phyloP scores from a whole-genome alignment of 1,284 basidiomycete species.

The Rhodotorula sp. region DNA sequence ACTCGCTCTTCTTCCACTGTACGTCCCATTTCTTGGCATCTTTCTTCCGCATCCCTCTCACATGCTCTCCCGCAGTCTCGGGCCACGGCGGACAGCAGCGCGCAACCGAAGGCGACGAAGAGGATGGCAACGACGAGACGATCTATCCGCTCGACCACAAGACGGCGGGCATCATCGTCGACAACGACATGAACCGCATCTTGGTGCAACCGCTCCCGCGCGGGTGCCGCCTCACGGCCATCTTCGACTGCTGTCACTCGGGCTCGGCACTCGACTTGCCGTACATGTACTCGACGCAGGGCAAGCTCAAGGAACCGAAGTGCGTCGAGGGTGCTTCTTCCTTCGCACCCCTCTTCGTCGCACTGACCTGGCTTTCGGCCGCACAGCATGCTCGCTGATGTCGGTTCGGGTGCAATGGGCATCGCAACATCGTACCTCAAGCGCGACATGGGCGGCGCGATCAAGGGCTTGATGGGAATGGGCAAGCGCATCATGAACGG shows the following conservation, averaged over 20 bases:
- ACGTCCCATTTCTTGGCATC: slow-evolving; percentile 43
- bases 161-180: slow-evolving; percentile 69
- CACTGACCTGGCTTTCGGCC: not conserved
- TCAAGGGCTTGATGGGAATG: slow-evolving; percentile 48
- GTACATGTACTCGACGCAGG: slow-evolving; percentile 53
- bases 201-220: slow-evolving; percentile 60
- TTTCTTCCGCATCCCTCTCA: not conserved
- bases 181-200: slow-evolving; percentile 58
- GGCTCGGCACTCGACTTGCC: slow-evolving; percentile 56
- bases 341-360: too few species aligned
- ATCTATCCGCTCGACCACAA: slow-evolving; percentile 83
- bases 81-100: slow-evolving; percentile 80
- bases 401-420: slow-evolving; percentile 45
- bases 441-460: slow-evolving; percentile 52
- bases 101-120: slow-evolving; percentile 60
- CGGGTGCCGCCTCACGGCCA: slow-evolving; percentile 82
- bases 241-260: slow-evolving; percentile 67
- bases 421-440: slow-evolving; percentile 52
- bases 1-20: slow-evolving; percentile 87
- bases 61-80: slow-evolving; percentile 55
- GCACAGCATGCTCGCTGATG: slow-evolving; percentile 39
- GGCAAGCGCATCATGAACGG: slow-evolving; percentile 50
- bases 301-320: slow-evolving; percentile 59
- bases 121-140: slow-evolving; percentile 54
- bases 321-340: slow-evolving; percentile 10